phyloP scores from a whole-genome alignment of 352 stramenopile genomes.

The Globisporangium orthogonon region DNA sequence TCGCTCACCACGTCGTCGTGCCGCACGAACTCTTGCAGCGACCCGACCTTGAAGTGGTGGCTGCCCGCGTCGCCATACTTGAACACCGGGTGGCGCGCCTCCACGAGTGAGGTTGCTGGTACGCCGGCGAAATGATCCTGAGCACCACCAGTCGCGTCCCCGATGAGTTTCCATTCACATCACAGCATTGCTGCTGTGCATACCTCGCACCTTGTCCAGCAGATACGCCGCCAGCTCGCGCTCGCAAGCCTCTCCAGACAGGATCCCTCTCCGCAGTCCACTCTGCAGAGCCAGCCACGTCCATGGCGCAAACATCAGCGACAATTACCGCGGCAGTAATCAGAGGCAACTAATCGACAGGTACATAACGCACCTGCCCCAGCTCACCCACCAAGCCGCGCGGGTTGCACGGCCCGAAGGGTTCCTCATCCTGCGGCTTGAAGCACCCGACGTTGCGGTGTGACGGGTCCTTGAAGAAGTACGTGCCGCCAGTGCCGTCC shows the following conservation, averaged over 20 bases:
- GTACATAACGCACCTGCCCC: constrained; percentile 34
- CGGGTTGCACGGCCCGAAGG: constrained; percentile 97
- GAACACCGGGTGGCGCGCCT: constrained; percentile 70
- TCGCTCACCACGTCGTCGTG: constrained; percentile 94
- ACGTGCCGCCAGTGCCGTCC: constrained; percentile 96
- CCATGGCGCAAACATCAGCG: background rate
- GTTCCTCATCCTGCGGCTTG: constrained; percentile 98
- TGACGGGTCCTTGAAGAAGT: constrained; percentile 94
- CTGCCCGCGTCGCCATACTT: constrained; percentile 50
- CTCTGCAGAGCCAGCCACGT: constrained; percentile 21
- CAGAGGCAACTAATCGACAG: background rate
- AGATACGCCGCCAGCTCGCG: constrained; percentile 97
- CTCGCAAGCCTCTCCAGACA: constrained; percentile 94
- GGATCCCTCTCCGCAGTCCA: constrained; percentile 88
- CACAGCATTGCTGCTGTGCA: background rate
- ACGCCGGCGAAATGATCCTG: constrained; percentile 84
- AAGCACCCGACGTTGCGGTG: constrained; percentile 95
- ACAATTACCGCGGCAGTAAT: background rate
- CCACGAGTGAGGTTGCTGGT: constrained; percentile 72
- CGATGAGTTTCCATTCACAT: background rate
- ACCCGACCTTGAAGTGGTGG: constrained; percentile 92
- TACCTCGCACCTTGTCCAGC: constrained; percentile 74
- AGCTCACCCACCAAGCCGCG: constrained; percentile 86
- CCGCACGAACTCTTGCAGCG: constrained; percentile 95
- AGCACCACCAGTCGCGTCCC: background rate